phyloP scores from a whole-genome alignment of 1,284 basidiomycete species.

The Tilletia horrida region DNA sequence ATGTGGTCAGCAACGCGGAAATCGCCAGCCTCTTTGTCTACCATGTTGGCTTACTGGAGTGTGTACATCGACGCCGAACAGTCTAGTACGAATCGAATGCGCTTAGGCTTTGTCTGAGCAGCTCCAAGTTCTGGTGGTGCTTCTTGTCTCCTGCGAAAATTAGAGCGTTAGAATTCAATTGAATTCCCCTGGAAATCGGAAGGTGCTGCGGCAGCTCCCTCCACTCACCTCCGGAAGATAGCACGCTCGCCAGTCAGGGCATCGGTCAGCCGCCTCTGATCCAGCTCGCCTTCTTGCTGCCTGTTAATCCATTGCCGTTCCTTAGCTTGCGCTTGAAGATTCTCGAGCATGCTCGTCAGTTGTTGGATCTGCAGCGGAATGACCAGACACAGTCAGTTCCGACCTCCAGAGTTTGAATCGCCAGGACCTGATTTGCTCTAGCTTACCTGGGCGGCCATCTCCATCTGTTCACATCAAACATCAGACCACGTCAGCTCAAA shows the following conservation, averaged over 20 bases:
- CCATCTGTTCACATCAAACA: slow-evolving; percentile 28
- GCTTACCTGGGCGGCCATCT: slow-evolving; percentile 29
- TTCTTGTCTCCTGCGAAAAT: slow-evolving; percentile 33
- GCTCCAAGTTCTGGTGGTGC: slow-evolving; percentile 51
- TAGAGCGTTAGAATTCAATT: not conserved
- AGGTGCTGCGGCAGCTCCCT: not conserved
- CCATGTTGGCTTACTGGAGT: too few relatives aligned
- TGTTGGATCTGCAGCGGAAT: slow-evolving; percentile 38
- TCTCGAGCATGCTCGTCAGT: slow-evolving; percentile 47
- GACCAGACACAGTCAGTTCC: not conserved
- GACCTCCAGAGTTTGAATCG: too few relatives aligned
- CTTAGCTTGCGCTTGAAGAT: slow-evolving; percentile 54
- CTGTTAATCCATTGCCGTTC: slow-evolving; percentile 55
- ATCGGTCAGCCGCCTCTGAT: slow-evolving; percentile 54
- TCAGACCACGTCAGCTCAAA: not conserved
- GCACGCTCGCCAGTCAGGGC: slow-evolving; percentile 55
- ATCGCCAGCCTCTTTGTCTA: too few relatives aligned
- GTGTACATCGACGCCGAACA: too few relatives aligned
- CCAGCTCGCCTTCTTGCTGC: slow-evolving; percentile 56
- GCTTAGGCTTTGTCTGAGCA: slow-evolving; percentile 55
- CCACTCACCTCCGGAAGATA: slow-evolving; percentile 46
- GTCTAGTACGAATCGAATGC: slow-evolving; percentile 46
- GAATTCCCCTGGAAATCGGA: not conserved
- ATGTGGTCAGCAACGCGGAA: too few relatives aligned
- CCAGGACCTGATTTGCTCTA: not conserved